A percentile compares a stretch with the other conserved stretches of the same genome.
Evolutionary conservation across 306 rosid genomes (phyloP).

Genomic region (Carpinus fangiana): DNA sequence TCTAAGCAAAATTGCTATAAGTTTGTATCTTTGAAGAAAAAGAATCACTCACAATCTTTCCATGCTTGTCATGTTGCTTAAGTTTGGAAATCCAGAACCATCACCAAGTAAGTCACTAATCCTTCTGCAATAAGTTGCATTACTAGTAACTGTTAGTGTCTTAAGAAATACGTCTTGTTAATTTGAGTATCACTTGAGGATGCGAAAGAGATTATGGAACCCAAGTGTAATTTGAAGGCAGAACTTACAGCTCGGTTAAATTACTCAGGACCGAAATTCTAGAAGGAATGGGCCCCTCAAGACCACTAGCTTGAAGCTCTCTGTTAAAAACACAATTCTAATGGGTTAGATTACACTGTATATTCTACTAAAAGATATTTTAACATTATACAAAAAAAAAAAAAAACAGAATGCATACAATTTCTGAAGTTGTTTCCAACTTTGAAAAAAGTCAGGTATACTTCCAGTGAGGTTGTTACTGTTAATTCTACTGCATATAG

Average conservation of each 20-base stretch:
- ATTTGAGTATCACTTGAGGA: background rate
- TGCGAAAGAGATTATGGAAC: background rate
- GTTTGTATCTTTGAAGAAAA: background rate
- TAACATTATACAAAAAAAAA: too few species aligned
- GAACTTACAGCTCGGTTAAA: conserved; percentile 29
- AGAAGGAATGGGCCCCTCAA: conserved; percentile 31
- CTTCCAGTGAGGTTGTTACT: conserved; percentile 41
- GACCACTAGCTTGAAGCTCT: conserved; percentile 37
- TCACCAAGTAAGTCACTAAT: conserved; percentile 25
- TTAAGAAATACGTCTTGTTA: background rate
- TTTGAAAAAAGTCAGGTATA: conserved; percentile 19
- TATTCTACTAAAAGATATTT: background rate
- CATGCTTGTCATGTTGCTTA: conserved; percentile 22
- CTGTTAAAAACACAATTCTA: conserved; percentile 4
- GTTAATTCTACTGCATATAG: conserved; percentile 24
- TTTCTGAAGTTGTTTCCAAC: conserved; percentile 13
- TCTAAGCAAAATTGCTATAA: background rate
- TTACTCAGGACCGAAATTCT: conserved; percentile 22
- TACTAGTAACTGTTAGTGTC: background rate
- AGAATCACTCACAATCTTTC: conserved; percentile 8
- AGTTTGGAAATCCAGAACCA: conserved; percentile 13
- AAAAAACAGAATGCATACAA: conserved; percentile 8
- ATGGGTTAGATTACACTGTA: background rate
- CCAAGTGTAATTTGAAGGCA: background rate
- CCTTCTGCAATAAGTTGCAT: conserved; percentile 26